A percentile compares a stretch with the other conserved stretches of the same genome.
phyloP scores from a whole-genome alignment of 2,329 filamentous ascomycete genomes.

The Paraconiothyrium brasiliense region DNA sequence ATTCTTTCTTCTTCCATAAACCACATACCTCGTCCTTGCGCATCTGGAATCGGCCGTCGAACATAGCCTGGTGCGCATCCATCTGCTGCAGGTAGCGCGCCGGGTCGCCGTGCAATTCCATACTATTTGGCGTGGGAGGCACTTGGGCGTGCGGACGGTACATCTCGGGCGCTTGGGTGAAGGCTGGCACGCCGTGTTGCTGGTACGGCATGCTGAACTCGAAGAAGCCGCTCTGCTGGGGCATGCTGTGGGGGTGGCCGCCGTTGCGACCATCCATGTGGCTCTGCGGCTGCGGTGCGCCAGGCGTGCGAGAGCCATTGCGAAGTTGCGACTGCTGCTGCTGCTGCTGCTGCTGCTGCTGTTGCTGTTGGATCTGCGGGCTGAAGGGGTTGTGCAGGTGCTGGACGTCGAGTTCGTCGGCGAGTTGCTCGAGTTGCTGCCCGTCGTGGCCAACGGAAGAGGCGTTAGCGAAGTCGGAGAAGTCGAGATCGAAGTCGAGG shows the following conservation, averaged over 20 bases:
- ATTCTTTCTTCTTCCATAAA: conserved; percentile 40
- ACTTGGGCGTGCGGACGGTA: conserved; percentile 68
- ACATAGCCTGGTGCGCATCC: conserved; percentile 67
- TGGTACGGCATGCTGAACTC: conserved; percentile 46
- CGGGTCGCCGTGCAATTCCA: conserved; percentile 74
- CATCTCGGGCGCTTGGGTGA: conserved; percentile 53
- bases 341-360: conserved; percentile 10
- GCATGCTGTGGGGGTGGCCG: conserved; percentile 30
- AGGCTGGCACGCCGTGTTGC: conserved; percentile 47
- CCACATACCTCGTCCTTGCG: conserved; percentile 73
- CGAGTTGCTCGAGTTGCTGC: conserved; percentile 43
- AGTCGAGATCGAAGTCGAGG: conserved; percentile 52
- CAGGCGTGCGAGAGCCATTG: conserved; percentile 28
- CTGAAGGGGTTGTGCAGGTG: conserved; percentile 44
- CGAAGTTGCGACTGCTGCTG: conserved; percentile 18
- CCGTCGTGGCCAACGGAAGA: conserved; percentile 24
- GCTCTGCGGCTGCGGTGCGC: conserved; percentile 27
- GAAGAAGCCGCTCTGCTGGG: conserved; percentile 42
- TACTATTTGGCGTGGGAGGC: conserved; percentile 82
- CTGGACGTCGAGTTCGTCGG: conserved; percentile 45
- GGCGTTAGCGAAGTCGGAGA: conserved; percentile 38
- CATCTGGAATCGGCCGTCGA: conserved; percentile 71
- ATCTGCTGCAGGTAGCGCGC: conserved; percentile 65
- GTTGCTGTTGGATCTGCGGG: conserved; percentile 22
- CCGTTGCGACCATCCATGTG: conserved; percentile 17